Base-by-base conservation (phyloP, 2,329 filamentous ascomycete genomes). In the Xylariaceae sp. region DNA sequence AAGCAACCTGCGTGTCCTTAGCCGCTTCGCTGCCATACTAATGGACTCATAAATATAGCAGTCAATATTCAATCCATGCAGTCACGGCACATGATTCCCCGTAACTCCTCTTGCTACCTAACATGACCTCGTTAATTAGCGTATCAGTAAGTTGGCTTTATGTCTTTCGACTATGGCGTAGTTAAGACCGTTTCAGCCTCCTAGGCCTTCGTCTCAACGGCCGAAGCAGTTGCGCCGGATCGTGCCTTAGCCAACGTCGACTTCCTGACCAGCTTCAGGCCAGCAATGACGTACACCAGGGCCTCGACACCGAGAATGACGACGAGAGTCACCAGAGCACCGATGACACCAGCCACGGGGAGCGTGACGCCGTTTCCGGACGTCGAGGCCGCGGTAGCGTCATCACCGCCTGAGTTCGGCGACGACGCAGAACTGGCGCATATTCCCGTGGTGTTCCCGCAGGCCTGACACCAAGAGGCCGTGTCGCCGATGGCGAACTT, bases 281-380 rank as follows among this genome's bases (percentile, higher is more conserved):
- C 79, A 5, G 72, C 75, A 5, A 78, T 14, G 16, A 74, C 64
- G 65, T 81, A 70, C 43, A 80, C 67, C 14, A 79, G 67, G 9
- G 70, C 76, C 68, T 81, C 74, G 19, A 79, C 40, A 14, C 73
- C 76, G 41, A 82, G 71, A 16, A 84, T 74, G 10, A 82, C 78
- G 9, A 76, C 75, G 4, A 85, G 71, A 0, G 82, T 82, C 40
- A 89, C 78, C 62, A 92, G 73, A 43, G 91, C 90, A 44, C 90
- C 87, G 48, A 96, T 92, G 4, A 93, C 90, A 49, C 91, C 91
- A 0, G 90, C 91, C n/a, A 93, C 85, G 5, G 84, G 81, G 40
- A 80, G 84, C 48, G 87, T 89, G 23, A 96, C 78, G 7, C 82
- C 81, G 49, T 74, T 71, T n/a, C 67, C 67, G 20, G 65, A 62